phyloP scores from a whole-genome alignment of 306 rosid genomes.

The Senna siamea region DNA sequence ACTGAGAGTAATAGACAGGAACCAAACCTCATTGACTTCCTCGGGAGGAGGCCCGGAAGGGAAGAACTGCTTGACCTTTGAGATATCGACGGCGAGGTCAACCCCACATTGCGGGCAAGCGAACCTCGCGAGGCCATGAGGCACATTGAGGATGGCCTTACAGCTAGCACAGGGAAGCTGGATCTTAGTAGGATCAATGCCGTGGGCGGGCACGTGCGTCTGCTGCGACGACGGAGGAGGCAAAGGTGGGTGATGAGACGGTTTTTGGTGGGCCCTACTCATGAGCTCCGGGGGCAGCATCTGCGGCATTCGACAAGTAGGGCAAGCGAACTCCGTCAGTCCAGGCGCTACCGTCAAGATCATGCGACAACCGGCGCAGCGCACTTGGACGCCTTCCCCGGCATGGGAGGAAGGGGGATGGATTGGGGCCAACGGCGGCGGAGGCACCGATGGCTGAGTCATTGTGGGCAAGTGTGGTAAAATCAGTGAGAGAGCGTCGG shows the following conservation, averaged over 20 bases:
- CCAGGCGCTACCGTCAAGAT: conserved; percentile 79
- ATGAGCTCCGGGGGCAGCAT: conserved; percentile 97
- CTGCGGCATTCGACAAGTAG: conserved; percentile 86
- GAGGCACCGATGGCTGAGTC: conserved; percentile 64
- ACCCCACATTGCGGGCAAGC: conserved; percentile 84
- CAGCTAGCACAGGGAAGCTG: conserved; percentile 95
- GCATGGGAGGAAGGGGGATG: conserved; percentile 43
- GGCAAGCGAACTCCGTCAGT: conserved; percentile 80
- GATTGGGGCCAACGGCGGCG: conserved; percentile 44
- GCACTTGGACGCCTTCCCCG: conserved; percentile 74
- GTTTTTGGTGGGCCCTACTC: conserved; percentile 55
- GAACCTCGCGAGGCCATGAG: conserved; percentile 83
- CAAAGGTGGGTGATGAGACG: conserved; percentile 25
- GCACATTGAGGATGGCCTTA: conserved; percentile 93
- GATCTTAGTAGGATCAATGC: conserved; percentile 97
- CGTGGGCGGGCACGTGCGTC: conserved; percentile 69
- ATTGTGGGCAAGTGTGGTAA: conserved; percentile 17
- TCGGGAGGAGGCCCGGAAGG: conserved; percentile 26
- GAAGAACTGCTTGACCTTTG: conserved; percentile 20
- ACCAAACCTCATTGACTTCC: conserved; percentile 56
- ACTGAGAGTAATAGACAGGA: conserved; percentile 11
- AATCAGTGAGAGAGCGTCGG: conserved; percentile 22
- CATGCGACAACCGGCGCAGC: conserved; percentile 92
- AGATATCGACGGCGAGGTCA: conserved; percentile 68
- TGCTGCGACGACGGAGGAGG: conserved; percentile 31